These are phyloP conservation scores for Panellus pusillus DNA, from an alignment of 768 basidiomycete species.

Conservation along the genomic window DNA sequence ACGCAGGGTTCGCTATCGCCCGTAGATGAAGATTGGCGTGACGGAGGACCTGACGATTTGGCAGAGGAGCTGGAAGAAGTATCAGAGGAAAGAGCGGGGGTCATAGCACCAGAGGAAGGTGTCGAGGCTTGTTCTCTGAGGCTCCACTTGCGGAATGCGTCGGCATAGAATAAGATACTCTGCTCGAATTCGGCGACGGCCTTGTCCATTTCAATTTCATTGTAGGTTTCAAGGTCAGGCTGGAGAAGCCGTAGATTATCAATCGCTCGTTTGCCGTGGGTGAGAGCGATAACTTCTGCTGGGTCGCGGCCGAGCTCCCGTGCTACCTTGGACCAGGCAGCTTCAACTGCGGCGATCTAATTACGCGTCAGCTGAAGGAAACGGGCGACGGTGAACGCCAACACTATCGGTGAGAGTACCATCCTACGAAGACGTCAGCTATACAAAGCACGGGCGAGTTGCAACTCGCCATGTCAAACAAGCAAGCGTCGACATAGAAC, in stretches of 20 bases:
- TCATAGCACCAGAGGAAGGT: constrained; percentile 33
- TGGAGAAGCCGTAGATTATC: constrained; percentile 70
- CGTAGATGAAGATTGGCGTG: constrained; percentile 35
- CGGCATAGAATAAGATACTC: constrained; percentile 65
- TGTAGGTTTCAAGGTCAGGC: constrained; percentile 43
- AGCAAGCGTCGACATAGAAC: constrained; percentile 57
- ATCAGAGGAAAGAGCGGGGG: constrained; percentile 42
- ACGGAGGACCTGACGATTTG: constrained; percentile 1
- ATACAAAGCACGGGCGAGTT: background rate
- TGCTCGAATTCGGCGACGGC: constrained; percentile 65
- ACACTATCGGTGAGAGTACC: constrained; percentile 62
- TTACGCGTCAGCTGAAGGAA: too few species aligned
- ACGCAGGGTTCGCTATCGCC: constrained; percentile 28
- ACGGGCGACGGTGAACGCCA: too few species aligned
- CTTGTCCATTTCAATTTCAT: constrained; percentile 51
- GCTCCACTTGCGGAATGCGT: constrained; percentile 51
- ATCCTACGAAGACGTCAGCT: constrained; percentile 43
- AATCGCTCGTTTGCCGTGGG: constrained; percentile 77
- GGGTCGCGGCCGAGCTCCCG: constrained; percentile 69
- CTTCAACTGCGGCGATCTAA: constrained; percentile 72
- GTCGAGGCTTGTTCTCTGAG: constrained; percentile 20
- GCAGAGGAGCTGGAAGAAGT: constrained; percentile 45
- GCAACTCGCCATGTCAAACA: constrained; percentile 64
- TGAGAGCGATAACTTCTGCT: constrained; percentile 65
- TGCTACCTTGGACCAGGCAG: constrained; percentile 75